Percentiles rank a stretch among this genome's conserved stretches.
These are phyloP conservation scores for Phytophthora rubi DNA, from an alignment of 352 stramenopile genomes.

Conservation along the genomic window DNA sequence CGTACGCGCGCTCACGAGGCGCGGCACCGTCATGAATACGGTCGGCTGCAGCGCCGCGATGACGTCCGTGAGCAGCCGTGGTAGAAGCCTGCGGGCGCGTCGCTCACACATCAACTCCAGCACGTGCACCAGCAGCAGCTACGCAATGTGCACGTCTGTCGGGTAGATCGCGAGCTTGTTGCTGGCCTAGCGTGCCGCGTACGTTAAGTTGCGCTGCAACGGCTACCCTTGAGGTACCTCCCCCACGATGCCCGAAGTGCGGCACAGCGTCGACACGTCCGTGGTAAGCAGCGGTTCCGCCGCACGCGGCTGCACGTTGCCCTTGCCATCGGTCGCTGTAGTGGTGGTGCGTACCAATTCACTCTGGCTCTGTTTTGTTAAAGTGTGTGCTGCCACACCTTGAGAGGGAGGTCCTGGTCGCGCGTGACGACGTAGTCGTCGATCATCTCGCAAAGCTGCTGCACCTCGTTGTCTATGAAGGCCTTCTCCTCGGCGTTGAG, in stretches of 20 bases:
- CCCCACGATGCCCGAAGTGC: slow-evolving; percentile 94
- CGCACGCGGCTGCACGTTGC: slow-evolving; percentile 28
- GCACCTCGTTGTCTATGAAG: too few species aligned
- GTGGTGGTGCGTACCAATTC: too few species aligned
- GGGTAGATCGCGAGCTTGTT: slow-evolving; percentile 36
- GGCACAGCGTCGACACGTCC: slow-evolving; percentile 93
- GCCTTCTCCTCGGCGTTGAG: too few species aligned
- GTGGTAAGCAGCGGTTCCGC: slow-evolving; percentile 41
- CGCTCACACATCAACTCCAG: slow-evolving; percentile 88
- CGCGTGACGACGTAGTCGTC: too few species aligned
- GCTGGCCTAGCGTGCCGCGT: slow-evolving; percentile 17
- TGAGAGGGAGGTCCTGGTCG: too few species aligned
- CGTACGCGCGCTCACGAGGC: slow-evolving; percentile 95
- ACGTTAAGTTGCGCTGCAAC: slow-evolving; percentile 76
- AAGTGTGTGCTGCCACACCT: too few species aligned
- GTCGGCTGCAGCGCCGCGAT: slow-evolving; percentile 89
- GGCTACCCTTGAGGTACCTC: slow-evolving; percentile 95
- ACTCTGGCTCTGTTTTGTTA: too few species aligned
- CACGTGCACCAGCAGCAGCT: slow-evolving; percentile 96
- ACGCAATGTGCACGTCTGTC: slow-evolving; percentile 92
- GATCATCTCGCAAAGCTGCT: too few species aligned
- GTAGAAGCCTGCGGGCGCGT: slow-evolving; percentile 75
- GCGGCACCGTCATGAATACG: slow-evolving; percentile 92
- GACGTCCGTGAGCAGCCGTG: slow-evolving; percentile 92
- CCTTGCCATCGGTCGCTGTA: too few species aligned